Base-by-base conservation (phyloP, 23 red algal genomes). In the Porphyridium purpureum region DNA sequence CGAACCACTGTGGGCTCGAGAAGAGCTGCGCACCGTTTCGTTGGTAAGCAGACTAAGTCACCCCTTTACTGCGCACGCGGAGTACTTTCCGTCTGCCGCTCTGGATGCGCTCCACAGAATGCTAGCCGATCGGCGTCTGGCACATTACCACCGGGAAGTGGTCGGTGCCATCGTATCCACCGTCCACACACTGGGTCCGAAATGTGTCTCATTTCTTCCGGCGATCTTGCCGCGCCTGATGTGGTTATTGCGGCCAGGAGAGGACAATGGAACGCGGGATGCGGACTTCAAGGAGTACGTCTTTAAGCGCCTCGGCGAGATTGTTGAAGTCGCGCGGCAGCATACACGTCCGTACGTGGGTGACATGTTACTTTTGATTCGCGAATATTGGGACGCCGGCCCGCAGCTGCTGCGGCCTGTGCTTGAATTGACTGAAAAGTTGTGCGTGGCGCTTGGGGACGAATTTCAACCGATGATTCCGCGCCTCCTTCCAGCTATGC, bases 71-170 rank as follows among this genome's bases (percentile, higher is more conserved):
- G 74, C 71, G 25, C 85, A 78, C 31, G 67, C 62, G 3, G 71
- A 86, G 50, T 98, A 86, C 65, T 98, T 86, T 62, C 73, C 90
- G 20, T 86, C 80, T 20, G 90, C 73, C 7, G 72, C 73, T 4
- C 55, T 98, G 6, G 90, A 98, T 50, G 63, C 66, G 47, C 64
- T 98, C 28, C 63, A 98, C 62, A 32, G 69, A 11, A 82, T 98
- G 4, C 60, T 98, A 20, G 66, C 35, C 4, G 67, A 85, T 24
- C 48, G 51, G 23, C 59, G 79, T 29, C 75, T 74, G 4, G 40
- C 71, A 6, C 31, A 52, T 8, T 64, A 80, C 9, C 74, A 86
- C 67, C 54, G 59, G 49, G 90, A 98, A 22, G 80, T 70, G 0
- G 71, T 77, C 21, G 55, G 69, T 21, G 78, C 79, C 3, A 68